Conservation (phyloP, 2,329 filamentous ascomycete species). For the Didymosphaeria variabile region DNA sequence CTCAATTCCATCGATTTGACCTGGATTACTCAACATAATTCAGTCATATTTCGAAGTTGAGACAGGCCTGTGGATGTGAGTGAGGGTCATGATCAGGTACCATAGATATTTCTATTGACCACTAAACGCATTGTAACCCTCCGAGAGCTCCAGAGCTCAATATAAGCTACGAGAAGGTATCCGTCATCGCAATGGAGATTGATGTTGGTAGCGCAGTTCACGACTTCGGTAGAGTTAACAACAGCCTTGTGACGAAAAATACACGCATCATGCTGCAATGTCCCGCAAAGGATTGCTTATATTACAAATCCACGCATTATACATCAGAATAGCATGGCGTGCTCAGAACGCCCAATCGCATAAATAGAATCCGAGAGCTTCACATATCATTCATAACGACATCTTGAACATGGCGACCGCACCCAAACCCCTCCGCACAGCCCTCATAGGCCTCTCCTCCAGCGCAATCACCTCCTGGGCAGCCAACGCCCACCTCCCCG, state of each 20-base stretch:
- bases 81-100: too few relatives aligned
- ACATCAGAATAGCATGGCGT: not conserved
- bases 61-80: too few relatives aligned
- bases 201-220: too few relatives aligned
- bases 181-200: too few relatives aligned
- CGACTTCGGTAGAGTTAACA: not conserved
- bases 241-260: not conserved
- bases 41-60: too few relatives aligned
- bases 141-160: too few relatives aligned
- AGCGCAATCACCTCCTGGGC: conserved; percentile 42
- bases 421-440: conserved; percentile 30
- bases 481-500: conserved; percentile 48
- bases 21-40: too few relatives aligned
- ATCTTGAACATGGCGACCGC: not conserved
- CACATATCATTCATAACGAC: not conserved
- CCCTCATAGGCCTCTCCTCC: conserved; percentile 38
- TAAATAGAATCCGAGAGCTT: not conserved
- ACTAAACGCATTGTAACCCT: too few relatives aligned
- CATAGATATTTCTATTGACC: too few relatives aligned
- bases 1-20: too few relatives aligned
- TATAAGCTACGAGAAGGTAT: too few relatives aligned
- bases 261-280: not conserved
- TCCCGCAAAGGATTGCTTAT: conserved; percentile 3
- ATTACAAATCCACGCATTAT: conserved; percentile 5
- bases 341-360: not conserved